Percentiles rank a stretch among this genome's conserved stretches.
phyloP scores from a whole-genome alignment of 2,329 filamentous ascomycete species.

The Clonostachys rhizophaga region DNA sequence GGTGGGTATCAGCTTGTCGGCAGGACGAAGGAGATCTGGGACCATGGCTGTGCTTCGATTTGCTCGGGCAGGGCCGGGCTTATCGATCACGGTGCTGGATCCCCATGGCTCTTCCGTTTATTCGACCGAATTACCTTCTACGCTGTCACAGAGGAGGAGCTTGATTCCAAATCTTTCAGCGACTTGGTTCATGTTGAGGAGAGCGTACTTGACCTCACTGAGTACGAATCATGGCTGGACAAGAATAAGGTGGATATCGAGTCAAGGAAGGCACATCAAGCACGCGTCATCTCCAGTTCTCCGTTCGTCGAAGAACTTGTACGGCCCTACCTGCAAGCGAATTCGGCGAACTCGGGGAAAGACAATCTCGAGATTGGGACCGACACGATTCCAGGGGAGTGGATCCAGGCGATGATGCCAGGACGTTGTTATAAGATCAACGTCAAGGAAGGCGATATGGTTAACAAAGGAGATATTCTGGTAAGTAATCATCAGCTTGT shows the following conservation, averaged over 20 bases:
- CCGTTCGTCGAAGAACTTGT: constrained; percentile 20
- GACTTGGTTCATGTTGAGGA: constrained; percentile 17
- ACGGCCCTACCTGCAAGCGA: constrained; percentile 12
- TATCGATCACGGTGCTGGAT: neutral
- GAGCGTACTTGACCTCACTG: constrained; percentile 17
- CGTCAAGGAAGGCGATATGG: constrained; percentile 13
- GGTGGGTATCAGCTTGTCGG: constrained; percentile 30
- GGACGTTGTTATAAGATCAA: constrained; percentile 24
- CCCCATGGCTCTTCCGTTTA: constrained; percentile 18
- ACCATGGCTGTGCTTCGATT: constrained; percentile 3
- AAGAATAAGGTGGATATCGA: constrained; percentile 17
- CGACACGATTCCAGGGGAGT: constrained; percentile 8
- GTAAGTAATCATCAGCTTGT: constrained; percentile 7
- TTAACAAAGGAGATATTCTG: neutral
- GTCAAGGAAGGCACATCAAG: constrained; percentile 9
- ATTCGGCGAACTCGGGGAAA: neutral
- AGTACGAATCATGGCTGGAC: constrained; percentile 23
- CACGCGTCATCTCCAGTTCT: constrained; percentile 13
- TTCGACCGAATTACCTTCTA: constrained; percentile 28
- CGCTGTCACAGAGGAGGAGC: constrained; percentile 14
- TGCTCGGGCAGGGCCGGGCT: neutral
- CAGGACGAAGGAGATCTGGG: constrained; percentile 25
- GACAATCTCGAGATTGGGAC: neutral
- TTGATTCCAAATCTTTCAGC: constrained; percentile 12
- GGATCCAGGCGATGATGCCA: constrained; percentile 21